Evolutionary conservation across 2,329 filamentous ascomycete species (phyloP).

Genomic region (Aspergillus amoenus): DNA sequence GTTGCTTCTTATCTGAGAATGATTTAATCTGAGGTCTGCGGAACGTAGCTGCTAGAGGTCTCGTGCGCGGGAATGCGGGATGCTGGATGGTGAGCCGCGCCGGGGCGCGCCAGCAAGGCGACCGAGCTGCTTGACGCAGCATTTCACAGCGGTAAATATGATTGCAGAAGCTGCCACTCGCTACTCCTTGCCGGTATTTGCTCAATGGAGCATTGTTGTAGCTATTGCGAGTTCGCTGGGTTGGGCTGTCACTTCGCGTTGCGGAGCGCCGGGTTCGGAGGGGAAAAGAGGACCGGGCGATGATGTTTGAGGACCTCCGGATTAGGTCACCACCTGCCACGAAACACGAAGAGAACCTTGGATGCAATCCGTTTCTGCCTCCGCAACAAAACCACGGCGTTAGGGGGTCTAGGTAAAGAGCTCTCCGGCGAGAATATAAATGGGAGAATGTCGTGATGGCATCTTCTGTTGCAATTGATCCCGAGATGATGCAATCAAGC

Average conservation of each 20-base stretch:
- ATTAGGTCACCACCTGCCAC: conserved; percentile 3
- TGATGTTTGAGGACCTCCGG: conserved; percentile 9
- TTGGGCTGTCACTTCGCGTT: conserved; percentile 22
- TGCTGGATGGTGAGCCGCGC: conserved; percentile 26
- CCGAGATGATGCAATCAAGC: conserved; percentile 6
- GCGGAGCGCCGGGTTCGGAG: conserved; percentile 38
- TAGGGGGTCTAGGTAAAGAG: neutral
- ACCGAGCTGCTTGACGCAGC: conserved; percentile 39
- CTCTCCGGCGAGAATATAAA: neutral
- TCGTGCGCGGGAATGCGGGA: conserved; percentile 24
- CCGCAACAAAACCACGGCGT: neutral
- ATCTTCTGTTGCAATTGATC: conserved; percentile 5
- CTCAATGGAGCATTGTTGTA: conserved; percentile 26
- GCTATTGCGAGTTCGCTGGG: conserved; percentile 14
- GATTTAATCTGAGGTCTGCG: conserved; percentile 28
- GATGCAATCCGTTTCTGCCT: neutral
- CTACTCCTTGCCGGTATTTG: neutral
- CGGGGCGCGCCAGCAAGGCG: conserved; percentile 34
- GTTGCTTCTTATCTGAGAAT: conserved; percentile 32
- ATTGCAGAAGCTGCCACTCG: conserved; percentile 5
- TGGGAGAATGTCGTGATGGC: neutral
- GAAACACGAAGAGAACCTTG: neutral
- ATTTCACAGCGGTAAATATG: conserved; percentile 24
- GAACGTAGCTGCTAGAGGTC: conserved; percentile 22
- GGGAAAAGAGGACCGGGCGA: conserved; percentile 19